Conservation (phyloP, 1,139 yeast genomes). For the Magnusiomyces magnusii region DNA sequence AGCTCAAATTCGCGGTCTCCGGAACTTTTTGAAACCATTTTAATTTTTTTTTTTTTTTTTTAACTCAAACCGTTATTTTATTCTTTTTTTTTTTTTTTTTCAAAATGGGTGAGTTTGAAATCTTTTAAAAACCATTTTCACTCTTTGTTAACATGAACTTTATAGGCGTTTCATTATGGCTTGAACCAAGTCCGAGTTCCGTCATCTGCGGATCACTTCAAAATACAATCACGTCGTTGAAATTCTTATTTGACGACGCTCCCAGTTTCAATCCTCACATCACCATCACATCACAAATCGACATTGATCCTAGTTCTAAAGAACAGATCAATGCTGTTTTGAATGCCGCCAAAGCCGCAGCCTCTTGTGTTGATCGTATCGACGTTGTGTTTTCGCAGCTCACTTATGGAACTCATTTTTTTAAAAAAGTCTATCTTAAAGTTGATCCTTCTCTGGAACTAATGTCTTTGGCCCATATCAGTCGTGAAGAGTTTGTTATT, state of each 20-base stretch:
- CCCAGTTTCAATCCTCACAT: constrained; percentile 68
- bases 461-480: constrained; percentile 58
- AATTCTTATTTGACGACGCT: constrained; percentile 64
- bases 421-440: constrained; percentile 58
- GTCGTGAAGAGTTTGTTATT: constrained; percentile 58
- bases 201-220: constrained; percentile 50
- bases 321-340: constrained; percentile 49
- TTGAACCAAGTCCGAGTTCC: constrained; percentile 55
- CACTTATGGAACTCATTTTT: constrained; percentile 39
- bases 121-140: no score
- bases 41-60: no score
- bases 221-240: constrained; percentile 56
- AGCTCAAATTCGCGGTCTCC: no score
- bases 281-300: constrained; percentile 54
- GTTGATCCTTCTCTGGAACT: constrained; percentile 50
- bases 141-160: background rate
- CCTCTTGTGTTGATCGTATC: constrained; percentile 33
- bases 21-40: background rate
- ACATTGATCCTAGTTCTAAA: constrained; percentile 41
- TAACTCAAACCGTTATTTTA: background rate
- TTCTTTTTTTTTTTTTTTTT: background rate
- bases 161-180: constrained; percentile 57
- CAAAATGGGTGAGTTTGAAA: background rate
- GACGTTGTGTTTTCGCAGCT: constrained; percentile 29
- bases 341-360: constrained; percentile 60